These are phyloP conservation scores for Raffaelea albimanens DNA, from an alignment of 2,329 filamentous ascomycete genomes.

Conservation along the genomic window DNA sequence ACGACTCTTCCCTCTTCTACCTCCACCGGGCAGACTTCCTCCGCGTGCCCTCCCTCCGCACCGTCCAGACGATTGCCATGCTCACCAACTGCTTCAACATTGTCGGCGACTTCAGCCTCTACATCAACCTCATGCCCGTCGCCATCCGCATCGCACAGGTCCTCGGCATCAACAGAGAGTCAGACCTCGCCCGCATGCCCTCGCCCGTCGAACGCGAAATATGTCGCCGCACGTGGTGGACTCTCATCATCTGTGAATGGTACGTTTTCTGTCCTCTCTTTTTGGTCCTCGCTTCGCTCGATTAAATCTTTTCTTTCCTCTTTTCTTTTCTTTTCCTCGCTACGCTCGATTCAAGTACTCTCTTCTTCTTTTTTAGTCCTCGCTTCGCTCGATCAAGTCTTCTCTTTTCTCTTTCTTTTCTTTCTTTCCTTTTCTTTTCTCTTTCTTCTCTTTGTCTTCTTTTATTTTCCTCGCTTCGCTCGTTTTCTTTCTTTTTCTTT, in stretches of 20 bases:
- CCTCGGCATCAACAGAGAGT: neutral
- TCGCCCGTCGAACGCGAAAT: neutral
- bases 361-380: no score
- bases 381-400: no score
- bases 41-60: neutral
- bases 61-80: slow-evolving; percentile 4
- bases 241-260: slow-evolving; percentile 2
- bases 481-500: neutral
- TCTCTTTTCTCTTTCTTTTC: no score
- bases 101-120: slow-evolving; percentile 9
- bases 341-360: no score
- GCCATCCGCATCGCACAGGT: neutral
- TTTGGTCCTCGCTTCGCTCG: no score
- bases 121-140: neutral
- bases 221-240: slow-evolving; percentile 1
- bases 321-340: no score
- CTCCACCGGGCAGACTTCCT: slow-evolving; percentile 1
- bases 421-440: no score
- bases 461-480: no score
- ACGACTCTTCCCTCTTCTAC: slow-evolving; percentile 1
- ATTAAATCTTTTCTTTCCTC: no score
- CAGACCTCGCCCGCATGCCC: neutral
- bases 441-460: no score
- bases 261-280: no score
- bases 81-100: slow-evolving; percentile 1